Conservation (phyloP, 164 flowering plant species). For the Vitis cinerea region DNA sequence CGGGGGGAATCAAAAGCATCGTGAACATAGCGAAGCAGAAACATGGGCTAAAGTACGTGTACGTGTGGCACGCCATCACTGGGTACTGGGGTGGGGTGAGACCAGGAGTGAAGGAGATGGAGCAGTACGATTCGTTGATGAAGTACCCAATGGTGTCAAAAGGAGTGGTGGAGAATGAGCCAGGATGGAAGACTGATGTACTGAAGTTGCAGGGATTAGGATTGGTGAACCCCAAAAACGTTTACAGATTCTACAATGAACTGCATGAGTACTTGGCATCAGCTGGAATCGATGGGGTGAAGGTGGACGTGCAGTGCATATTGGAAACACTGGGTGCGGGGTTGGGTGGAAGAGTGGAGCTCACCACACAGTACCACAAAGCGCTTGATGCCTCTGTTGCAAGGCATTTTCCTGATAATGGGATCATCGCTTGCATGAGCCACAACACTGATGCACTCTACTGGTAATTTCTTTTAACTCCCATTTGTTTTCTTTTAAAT, state of each 20-base stretch:
- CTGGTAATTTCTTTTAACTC: constrained; percentile 38
- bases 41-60: constrained; percentile 79
- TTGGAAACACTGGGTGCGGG: constrained; percentile 88
- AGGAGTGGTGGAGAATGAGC: constrained; percentile 74
- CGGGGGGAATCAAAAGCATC: constrained; percentile 63
- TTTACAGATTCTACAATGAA: constrained; percentile 65
- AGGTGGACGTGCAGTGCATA: constrained; percentile 93
- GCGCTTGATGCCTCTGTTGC: constrained; percentile 88
- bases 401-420: constrained; percentile 78
- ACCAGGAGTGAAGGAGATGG: constrained; percentile 61
- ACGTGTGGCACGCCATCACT: constrained; percentile 93
- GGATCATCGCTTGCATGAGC: constrained; percentile 94
- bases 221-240: constrained; percentile 66
- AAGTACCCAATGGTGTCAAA: constrained; percentile 53
- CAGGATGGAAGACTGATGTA: constrained; percentile 62
- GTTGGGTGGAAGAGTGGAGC: constrained; percentile 84
- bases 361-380: constrained; percentile 78
- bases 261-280: constrained; percentile 70
- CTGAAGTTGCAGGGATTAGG: constrained; percentile 81
- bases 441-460: constrained; percentile 85
- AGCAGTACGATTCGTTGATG: constrained; percentile 61
- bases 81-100: constrained; percentile 99
- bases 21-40: constrained; percentile 74
- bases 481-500: background rate
- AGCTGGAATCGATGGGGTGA: constrained; percentile 91